Evolutionary conservation across 208 protist genomes (phyloP).

Genomic region (Tritrichomonas musculus): DNA sequence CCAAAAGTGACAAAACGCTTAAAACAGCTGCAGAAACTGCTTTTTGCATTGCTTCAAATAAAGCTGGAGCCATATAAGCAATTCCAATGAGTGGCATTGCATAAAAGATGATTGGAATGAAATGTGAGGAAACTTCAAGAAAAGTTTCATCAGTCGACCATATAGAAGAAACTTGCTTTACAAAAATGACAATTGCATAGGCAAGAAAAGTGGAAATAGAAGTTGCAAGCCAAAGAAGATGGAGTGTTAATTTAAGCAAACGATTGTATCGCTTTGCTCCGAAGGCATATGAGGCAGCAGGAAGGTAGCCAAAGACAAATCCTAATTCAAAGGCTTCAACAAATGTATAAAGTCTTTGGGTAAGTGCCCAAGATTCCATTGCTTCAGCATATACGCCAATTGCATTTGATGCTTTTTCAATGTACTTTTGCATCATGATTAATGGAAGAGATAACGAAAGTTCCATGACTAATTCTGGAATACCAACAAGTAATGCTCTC

Average conservation of each 20-base stretch:
- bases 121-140: background rate
- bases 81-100: background rate
- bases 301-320: background rate
- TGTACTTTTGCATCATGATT: background rate
- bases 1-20: background rate
- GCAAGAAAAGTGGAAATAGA: background rate
- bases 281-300: background rate
- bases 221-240: background rate
- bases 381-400: background rate
- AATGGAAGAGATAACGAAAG: background rate
- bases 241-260: background rate
- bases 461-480: background rate
- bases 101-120: background rate
- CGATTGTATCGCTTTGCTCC: background rate
- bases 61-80: background rate
- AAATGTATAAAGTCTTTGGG: background rate
- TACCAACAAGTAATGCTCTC: background rate
- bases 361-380: background rate
- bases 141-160: background rate
- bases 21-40: background rate
- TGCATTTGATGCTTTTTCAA: background rate
- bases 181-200: background rate
- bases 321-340: background rate
- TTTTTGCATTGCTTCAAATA: background rate
- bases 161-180: background rate